Conservation (phyloP, 257 asterid genomes). For the Nicotiana knightiana region DNA sequence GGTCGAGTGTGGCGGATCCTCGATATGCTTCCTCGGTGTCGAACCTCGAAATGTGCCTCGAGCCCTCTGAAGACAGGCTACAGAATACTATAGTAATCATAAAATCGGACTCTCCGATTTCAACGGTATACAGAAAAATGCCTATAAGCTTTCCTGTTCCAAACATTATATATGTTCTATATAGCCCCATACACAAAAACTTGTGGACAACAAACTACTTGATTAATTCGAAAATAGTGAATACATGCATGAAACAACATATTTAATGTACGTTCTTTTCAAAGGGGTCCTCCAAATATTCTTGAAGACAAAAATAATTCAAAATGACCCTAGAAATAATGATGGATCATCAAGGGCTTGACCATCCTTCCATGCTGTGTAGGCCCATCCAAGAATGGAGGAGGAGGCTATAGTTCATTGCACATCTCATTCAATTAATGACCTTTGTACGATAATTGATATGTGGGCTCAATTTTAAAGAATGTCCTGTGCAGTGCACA, state of each 20-base stretch:
- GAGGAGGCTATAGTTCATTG: neutral
- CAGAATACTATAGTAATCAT: too few species aligned
- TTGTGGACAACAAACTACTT: neutral
- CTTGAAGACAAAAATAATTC: neutral
- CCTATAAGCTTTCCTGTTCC: too few species aligned
- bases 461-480: neutral
- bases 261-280: neutral
- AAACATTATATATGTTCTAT: too few species aligned
- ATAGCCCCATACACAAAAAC: neutral
- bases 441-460: neutral
- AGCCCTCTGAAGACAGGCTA: too few species aligned
- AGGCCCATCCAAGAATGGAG: neutral
- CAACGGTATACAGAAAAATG: too few species aligned
- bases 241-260: neutral
- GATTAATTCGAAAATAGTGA: neutral
- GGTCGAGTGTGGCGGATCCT: too few species aligned
- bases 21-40: too few species aligned
- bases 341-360: conserved; percentile 6
- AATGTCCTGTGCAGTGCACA: neutral
- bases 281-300: neutral
- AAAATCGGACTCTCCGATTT: too few species aligned
- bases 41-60: too few species aligned
- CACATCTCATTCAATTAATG: neutral
- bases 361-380: neutral
- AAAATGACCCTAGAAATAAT: neutral